Percentiles rank a stretch among this genome's conserved stretches.
Conservation (phyloP, 176 grass and related monocot species). For the Oryza glumipatula region DNA sequence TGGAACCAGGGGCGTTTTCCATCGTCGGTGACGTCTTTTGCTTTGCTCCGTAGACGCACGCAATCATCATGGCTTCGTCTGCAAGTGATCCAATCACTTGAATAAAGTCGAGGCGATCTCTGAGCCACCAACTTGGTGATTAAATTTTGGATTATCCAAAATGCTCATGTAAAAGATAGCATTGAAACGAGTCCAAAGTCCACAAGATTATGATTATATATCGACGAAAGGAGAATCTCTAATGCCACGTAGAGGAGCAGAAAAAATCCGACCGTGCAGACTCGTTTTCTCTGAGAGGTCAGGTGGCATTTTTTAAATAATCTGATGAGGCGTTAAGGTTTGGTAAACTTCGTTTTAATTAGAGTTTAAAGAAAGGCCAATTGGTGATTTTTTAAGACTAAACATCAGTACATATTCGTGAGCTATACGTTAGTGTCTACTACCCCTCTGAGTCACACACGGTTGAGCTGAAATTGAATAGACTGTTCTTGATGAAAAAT, state of each 20-base stretch:
- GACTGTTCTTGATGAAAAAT: neutral
- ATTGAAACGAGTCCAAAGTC: neutral
- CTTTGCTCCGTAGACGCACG: neutral
- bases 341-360: neutral
- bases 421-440: neutral
- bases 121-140: neutral
- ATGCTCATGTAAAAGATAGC: neutral
- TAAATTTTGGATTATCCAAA: neutral
- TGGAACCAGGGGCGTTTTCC: neutral
- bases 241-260: neutral
- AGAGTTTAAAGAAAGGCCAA: neutral
- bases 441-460: neutral
- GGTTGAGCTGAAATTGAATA: neutral
- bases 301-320: neutral
- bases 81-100: neutral
- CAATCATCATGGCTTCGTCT: neutral
- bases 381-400: neutral
- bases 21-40: conserved; percentile 28
- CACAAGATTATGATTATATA: neutral
- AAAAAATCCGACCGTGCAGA: too few species aligned
- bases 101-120: conserved; percentile 20
- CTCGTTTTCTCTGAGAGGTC: too few species aligned
- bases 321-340: neutral
- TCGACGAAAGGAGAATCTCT: neutral
- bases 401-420: neutral